These are phyloP conservation scores for Sporothrix pallida DNA, from an alignment of 2,329 filamentous ascomycete genomes.

Conservation along the genomic window DNA sequence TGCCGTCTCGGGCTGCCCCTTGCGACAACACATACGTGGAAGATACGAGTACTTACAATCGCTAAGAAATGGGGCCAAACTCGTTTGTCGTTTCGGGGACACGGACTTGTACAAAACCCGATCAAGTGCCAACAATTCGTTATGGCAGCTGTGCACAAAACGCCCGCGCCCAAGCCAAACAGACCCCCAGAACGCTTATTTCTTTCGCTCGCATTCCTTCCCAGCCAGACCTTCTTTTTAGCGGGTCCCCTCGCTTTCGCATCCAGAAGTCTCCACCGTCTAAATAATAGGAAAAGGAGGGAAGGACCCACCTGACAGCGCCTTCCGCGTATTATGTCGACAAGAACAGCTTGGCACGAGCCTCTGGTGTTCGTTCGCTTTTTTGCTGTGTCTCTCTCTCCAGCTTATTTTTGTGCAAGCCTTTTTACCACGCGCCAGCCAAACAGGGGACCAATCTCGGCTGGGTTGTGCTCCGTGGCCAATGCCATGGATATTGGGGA, in stretches of 20 bases:
- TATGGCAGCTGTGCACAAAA: background rate
- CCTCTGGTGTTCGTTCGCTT: background rate
- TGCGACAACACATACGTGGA: background rate
- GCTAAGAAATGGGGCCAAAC: background rate
- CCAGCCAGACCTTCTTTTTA: background rate
- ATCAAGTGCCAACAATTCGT: background rate
- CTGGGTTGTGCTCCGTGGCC: background rate
- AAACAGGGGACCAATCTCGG: background rate
- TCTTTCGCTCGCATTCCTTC: background rate
- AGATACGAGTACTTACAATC: background rate
- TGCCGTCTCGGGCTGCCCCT: background rate
- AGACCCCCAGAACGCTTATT: background rate
- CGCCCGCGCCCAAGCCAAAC: background rate
- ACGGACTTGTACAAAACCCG: conserved; percentile 10
- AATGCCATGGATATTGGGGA: background rate
- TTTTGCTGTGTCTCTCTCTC: too few relatives aligned
- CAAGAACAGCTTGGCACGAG: background rate
- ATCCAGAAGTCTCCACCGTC: background rate
- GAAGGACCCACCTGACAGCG: conserved; percentile 11
- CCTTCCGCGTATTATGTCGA: conserved; percentile 17
- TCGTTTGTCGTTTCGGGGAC: conserved; percentile 1
- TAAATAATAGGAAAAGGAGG: background rate
- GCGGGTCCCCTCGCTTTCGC: conserved; percentile 7
- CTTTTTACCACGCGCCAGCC: background rate
- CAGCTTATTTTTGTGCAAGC: conserved; percentile 1